phyloP scores from a whole-genome alignment of 2,329 filamentous ascomycete genomes.

The Aspergillus brasiliensis region DNA sequence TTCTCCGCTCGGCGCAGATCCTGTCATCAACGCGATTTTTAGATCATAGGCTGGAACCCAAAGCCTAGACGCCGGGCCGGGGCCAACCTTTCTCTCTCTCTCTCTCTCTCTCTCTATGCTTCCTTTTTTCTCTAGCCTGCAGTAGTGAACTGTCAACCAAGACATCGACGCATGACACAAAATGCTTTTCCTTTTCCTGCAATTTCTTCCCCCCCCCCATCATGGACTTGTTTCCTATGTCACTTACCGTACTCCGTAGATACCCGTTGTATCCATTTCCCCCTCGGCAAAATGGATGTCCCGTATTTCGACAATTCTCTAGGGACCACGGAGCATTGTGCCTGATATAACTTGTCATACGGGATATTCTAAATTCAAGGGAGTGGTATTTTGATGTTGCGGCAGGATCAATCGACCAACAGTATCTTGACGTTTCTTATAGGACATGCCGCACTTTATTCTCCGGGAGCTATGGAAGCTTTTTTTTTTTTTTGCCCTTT shows the following conservation, averaged over 20 bases:
- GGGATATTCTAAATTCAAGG: background rate
- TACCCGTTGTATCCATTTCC: background rate
- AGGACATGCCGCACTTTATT: background rate
- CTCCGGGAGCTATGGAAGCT: background rate
- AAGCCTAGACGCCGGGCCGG: background rate
- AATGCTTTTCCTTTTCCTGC: background rate
- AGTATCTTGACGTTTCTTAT: background rate
- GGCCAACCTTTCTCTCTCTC: too few relatives aligned
- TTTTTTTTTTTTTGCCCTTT: too few relatives aligned
- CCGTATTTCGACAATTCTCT: background rate
- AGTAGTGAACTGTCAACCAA: conserved; percentile 1
- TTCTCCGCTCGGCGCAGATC: too few relatives aligned
- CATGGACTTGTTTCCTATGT: background rate
- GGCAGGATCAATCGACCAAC: background rate
- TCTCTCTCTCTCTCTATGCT: too few relatives aligned
- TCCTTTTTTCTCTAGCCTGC: conserved; percentile 1
- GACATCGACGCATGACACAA: background rate
- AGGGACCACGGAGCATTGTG: background rate
- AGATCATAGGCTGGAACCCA: background rate
- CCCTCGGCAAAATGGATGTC: background rate
- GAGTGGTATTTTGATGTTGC: background rate
- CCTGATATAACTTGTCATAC: background rate
- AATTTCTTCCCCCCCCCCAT: too few relatives aligned
- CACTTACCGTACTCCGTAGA: background rate
- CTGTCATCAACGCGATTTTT: background rate